Conservation (phyloP, 768 basidiomycete genomes). For the Artomyces pyxidatus region DNA sequence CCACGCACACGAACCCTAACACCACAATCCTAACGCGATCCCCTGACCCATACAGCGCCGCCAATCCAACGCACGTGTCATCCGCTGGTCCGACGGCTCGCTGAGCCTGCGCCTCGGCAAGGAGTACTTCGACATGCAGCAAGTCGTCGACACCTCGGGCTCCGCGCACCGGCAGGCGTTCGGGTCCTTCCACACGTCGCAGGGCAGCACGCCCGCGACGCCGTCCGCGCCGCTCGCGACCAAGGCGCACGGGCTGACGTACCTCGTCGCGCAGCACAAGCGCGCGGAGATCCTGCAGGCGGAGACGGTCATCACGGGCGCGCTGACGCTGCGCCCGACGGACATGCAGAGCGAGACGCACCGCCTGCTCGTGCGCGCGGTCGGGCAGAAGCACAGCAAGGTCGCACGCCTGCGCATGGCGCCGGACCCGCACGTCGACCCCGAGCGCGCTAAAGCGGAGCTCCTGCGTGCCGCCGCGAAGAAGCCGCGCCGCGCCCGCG, state of each 20-base stretch:
- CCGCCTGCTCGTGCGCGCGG: slow-evolving; percentile 78
- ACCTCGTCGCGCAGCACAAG: slow-evolving; percentile 86
- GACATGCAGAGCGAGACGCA: slow-evolving; percentile 90
- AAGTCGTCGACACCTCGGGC: slow-evolving; percentile 71
- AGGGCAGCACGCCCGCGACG: slow-evolving; percentile 22
- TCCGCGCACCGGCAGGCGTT: slow-evolving; percentile 51
- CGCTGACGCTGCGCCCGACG: slow-evolving; percentile 77
- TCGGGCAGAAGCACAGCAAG: slow-evolving; percentile 80
- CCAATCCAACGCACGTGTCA: slow-evolving; percentile 85
- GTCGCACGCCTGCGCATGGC: slow-evolving; percentile 73
- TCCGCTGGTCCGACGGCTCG: slow-evolving; percentile 95
- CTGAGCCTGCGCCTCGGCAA: slow-evolving; percentile 86
- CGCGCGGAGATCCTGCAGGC: slow-evolving; percentile 80
- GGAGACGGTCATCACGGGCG: slow-evolving; percentile 75
- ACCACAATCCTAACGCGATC: background rate
- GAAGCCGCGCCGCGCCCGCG: slow-evolving; percentile 53
- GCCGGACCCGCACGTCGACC: slow-evolving; percentile 69
- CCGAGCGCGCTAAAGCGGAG: slow-evolving; percentile 66
- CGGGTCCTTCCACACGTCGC: slow-evolving; percentile 33
- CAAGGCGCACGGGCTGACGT: slow-evolving; percentile 72
- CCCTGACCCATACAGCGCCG: slow-evolving; percentile 41
- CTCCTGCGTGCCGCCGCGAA: slow-evolving; percentile 53
- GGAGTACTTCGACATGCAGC: slow-evolving; percentile 87
- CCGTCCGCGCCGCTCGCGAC: slow-evolving; percentile 19
- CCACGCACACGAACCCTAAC: background rate